phyloP scores from a whole-genome alignment of 306 rosid species.

The Rosa multiflora region DNA sequence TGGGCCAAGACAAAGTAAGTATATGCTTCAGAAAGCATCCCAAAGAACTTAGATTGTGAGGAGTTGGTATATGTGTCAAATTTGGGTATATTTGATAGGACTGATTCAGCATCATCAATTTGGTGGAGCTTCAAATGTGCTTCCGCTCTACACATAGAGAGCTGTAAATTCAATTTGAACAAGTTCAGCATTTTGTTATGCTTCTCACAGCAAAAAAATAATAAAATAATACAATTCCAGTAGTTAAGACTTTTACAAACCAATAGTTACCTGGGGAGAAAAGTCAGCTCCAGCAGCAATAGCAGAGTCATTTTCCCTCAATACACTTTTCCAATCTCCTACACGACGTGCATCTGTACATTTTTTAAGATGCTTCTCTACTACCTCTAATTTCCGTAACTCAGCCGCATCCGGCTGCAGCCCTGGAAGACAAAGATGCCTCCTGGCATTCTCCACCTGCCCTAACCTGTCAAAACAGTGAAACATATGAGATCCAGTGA shows the following conservation, averaged over 20 bases:
- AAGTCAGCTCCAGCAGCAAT: conserved; percentile 71
- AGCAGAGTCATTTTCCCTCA: conserved; percentile 71
- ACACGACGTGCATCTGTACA: conserved; percentile 72
- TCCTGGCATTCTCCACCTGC: conserved; percentile 78
- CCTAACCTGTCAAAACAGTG: conserved; percentile 64
- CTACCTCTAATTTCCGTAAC: conserved; percentile 62
- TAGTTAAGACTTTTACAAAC: not conserved
- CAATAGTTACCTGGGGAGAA: conserved; percentile 65
- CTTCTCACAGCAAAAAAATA: not conserved
- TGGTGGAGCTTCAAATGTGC: conserved; percentile 86
- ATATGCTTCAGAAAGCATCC: conserved; percentile 84
- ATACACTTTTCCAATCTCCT: conserved; percentile 75
- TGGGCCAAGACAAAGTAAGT: conserved; percentile 64
- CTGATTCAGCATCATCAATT: conserved; percentile 73
- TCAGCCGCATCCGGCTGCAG: conserved; percentile 52
- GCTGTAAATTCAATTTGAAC: conserved; percentile 87
- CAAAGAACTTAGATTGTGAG: conserved; percentile 57
- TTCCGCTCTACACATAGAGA: conserved; percentile 94
- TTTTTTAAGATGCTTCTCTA: conserved; percentile 74
- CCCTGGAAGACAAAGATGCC: conserved; percentile 57
- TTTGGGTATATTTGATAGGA: conserved; percentile 45
- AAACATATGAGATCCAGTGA: not conserved
- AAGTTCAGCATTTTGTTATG: conserved; percentile 43
- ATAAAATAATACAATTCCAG: not conserved
- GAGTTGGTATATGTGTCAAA: conserved; percentile 32